Evolutionary conservation across 2,329 filamentous ascomycete species (phyloP).

Genomic region (Alternaria hordeiaustralica): DNA sequence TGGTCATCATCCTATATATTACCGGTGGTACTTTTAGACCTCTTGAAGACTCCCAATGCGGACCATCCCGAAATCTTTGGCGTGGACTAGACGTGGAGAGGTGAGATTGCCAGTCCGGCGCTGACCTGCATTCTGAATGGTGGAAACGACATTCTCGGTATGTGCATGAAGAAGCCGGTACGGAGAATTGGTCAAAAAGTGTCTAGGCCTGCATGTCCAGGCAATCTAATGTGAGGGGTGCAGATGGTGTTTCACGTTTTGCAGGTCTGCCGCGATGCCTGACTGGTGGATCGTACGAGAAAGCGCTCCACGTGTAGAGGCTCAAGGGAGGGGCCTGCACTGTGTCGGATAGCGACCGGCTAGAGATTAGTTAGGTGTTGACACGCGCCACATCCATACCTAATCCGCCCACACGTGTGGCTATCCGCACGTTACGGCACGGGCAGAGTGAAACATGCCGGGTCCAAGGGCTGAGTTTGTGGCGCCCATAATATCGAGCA

Average conservation of each 20-base stretch:
- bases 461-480: background rate
- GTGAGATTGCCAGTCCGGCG: background rate
- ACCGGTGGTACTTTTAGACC: background rate
- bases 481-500: background rate
- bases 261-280: background rate
- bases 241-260: slow-evolving; percentile 4
- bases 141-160: slow-evolving; percentile 5
- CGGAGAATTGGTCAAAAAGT: slow-evolving; percentile 9
- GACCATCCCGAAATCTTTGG: background rate
- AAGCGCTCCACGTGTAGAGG: background rate
- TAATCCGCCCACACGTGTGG: background rate
- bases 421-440: background rate
- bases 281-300: slow-evolving; percentile 4
- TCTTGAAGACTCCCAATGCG: background rate
- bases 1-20: background rate
- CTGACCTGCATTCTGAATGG: background rate
- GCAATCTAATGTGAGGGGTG: slow-evolving; percentile 4
- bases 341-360: background rate
- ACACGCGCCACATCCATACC: background rate
- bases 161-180: slow-evolving; percentile 1
- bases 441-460: background rate
- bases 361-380: background rate
- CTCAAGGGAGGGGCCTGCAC: background rate
- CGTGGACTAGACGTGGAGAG: slow-evolving; percentile 1
- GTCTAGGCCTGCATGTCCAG: background rate